A percentile compares a stretch with the other conserved stretches of the same genome.
Conservation (phyloP, 805 yeast species). For the Candida manassasensis region DNA sequence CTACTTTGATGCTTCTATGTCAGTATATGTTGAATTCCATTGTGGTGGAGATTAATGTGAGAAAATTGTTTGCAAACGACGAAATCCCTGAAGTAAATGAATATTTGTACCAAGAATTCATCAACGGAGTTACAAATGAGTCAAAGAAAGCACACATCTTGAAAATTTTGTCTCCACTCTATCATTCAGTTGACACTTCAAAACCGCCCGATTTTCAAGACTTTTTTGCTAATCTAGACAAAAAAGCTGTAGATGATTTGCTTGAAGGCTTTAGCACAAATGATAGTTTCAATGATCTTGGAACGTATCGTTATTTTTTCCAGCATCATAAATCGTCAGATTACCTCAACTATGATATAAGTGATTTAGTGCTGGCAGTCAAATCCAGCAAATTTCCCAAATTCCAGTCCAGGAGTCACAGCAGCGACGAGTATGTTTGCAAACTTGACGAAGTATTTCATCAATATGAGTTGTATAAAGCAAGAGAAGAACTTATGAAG, state of each 20-base stretch:
- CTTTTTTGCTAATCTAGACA: conserved; percentile 14
- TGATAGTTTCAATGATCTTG: conserved; percentile 20
- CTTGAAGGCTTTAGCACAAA: conserved; percentile 10
- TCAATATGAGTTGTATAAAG: conserved; percentile 8
- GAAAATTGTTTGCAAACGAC: conserved; percentile 14
- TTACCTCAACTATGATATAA: conserved; percentile 27
- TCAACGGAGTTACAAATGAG: conserved; percentile 15
- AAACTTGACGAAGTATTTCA: conserved; percentile 16
- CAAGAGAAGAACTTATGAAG: conserved; percentile 1
- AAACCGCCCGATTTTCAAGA: conserved; percentile 11
- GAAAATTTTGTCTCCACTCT: conserved; percentile 10
- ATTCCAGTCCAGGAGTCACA: conserved; percentile 11
- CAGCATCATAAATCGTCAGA: conserved; percentile 26
- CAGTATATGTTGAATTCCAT: conserved; percentile 21
- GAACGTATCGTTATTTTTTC: conserved; percentile 20
- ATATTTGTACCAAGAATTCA: conserved; percentile 8
- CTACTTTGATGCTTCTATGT: conserved; percentile 19
- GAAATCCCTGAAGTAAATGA: not conserved
- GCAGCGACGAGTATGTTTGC: conserved; percentile 18
- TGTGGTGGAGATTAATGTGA: conserved; percentile 26
- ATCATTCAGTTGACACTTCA: conserved; percentile 6
- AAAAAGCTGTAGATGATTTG: conserved; percentile 7
- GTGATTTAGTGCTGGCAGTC: conserved; percentile 22
- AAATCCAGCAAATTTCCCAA: conserved; percentile 10
- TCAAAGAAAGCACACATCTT: conserved; percentile 15